These are phyloP conservation scores for Hypocreales sp. DNA, from an alignment of 2,329 filamentous ascomycete species.

Conservation along the genomic window DNA sequence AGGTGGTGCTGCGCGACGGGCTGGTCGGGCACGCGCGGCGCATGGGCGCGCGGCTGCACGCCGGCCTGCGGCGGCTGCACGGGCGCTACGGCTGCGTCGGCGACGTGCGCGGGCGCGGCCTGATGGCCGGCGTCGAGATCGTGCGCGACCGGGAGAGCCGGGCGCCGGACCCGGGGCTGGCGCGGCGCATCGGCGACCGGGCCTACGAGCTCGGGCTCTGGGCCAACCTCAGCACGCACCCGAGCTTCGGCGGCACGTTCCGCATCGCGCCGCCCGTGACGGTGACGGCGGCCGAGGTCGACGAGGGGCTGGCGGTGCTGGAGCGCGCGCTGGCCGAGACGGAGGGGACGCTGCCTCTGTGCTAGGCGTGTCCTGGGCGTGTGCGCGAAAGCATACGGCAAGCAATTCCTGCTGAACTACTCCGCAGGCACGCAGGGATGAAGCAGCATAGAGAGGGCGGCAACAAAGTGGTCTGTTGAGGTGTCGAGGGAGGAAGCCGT, in stretches of 20 bases:
- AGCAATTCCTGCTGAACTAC: too few relatives aligned
- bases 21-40: constrained; percentile 28
- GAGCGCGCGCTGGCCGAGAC: constrained; percentile 34
- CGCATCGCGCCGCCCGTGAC: constrained; percentile 46
- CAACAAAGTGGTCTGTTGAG: too few relatives aligned
- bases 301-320: constrained; percentile 35
- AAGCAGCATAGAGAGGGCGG: too few relatives aligned
- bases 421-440: too few relatives aligned
- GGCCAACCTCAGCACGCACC: constrained; percentile 38
- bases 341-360: constrained; percentile 14
- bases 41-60: constrained; percentile 29
- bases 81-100: constrained; percentile 44
- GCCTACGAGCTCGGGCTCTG: constrained; percentile 38
- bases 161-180: constrained; percentile 28
- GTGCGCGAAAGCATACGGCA: too few relatives aligned
- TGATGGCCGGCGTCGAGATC: constrained; percentile 44
- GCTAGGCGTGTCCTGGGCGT: too few relatives aligned
- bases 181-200: constrained; percentile 26
- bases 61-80: constrained; percentile 28
- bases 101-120: constrained; percentile 41
- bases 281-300: constrained; percentile 31
- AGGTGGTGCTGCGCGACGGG: constrained; percentile 41
- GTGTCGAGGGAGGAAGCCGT: too few relatives aligned
- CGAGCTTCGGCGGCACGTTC: constrained; percentile 40
- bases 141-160: constrained; percentile 33